These are phyloP conservation scores for Diaporthe sp. DNA, from an alignment of 2,329 filamentous ascomycete species.

Conservation along the genomic window DNA sequence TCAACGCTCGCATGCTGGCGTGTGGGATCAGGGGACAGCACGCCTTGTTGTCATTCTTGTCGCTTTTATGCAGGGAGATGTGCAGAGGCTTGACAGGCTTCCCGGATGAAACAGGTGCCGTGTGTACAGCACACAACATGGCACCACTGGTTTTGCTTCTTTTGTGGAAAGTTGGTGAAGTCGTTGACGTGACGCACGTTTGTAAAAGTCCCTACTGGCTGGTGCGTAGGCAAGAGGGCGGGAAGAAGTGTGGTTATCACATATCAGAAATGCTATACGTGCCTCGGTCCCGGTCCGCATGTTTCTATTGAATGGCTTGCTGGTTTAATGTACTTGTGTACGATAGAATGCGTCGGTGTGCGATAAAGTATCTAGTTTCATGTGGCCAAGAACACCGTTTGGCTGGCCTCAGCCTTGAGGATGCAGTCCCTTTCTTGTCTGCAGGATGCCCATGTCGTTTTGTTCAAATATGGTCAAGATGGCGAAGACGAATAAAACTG, in stretches of 20 bases:
- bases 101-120: conserved; percentile 15
- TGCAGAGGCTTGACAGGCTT: conserved; percentile 4
- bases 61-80: conserved; percentile 1
- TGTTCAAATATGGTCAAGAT: conserved; percentile 8
- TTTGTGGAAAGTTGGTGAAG: background rate
- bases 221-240: background rate
- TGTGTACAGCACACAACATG: background rate
- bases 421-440: background rate
- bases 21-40: background rate
- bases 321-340: background rate
- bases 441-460: background rate
- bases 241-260: conserved; percentile 9
- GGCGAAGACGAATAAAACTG: background rate
- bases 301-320: conserved; percentile 10
- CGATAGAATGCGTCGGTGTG: background rate
- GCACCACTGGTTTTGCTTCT: conserved; percentile 11
- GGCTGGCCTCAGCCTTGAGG: background rate
- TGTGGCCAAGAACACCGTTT: conserved; percentile 5
- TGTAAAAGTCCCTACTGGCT: conserved; percentile 10
- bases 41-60: background rate
- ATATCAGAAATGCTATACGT: conserved; percentile 1
- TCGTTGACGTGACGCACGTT: conserved; percentile 6
- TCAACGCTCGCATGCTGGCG: background rate
- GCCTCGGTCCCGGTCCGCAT: conserved; percentile 10
- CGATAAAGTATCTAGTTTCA: background rate